phyloP scores from a whole-genome alignment of 2,329 filamentous ascomycete species.

The Stagonosporopsis chrysanthemi region DNA sequence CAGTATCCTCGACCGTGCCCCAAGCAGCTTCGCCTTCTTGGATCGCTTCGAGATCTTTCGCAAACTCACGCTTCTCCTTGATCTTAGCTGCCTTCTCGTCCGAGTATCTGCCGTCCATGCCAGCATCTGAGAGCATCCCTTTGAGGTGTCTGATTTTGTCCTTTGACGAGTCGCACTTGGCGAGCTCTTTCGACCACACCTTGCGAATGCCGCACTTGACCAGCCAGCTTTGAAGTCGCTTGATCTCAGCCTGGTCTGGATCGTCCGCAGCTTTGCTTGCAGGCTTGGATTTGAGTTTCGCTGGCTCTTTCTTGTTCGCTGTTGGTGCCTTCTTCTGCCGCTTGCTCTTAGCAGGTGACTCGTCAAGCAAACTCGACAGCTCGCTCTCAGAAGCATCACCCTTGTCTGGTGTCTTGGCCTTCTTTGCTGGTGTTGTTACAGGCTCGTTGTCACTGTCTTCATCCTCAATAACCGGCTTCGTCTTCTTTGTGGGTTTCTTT shows the following conservation, averaged over 20 bases:
- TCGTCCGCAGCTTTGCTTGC: constrained; percentile 54
- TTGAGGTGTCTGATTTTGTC: constrained; percentile 86
- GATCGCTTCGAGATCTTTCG: constrained; percentile 83
- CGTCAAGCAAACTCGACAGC: constrained; percentile 80
- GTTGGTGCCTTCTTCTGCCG: constrained; percentile 48
- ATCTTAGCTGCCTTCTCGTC: constrained; percentile 84
- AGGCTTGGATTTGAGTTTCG: constrained; percentile 50
- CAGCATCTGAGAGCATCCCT: constrained; percentile 77
- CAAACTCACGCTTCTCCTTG: constrained; percentile 83
- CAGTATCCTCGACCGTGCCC: constrained; percentile 61
- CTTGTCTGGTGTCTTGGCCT: constrained; percentile 24
- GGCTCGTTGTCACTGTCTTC: constrained; percentile 27
- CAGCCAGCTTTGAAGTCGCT: constrained; percentile 84
- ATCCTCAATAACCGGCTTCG: constrained; percentile 19
- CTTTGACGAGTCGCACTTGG: constrained; percentile 73
- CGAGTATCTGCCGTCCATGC: constrained; percentile 90
- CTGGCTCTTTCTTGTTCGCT: constrained; percentile 32
- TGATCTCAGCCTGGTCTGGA: constrained; percentile 80
- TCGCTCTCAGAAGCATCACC: constrained; percentile 64
- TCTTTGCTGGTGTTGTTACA: constrained; percentile 19
- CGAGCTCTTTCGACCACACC: constrained; percentile 84
- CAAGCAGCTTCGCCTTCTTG: constrained; percentile 81
- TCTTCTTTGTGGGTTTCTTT: constrained; percentile 19
- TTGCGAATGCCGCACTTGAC: constrained; percentile 92
- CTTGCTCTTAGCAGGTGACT: constrained; percentile 69